Conservation (phyloP, 1,284 basidiomycete genomes). For the Fomes fomentarius region DNA sequence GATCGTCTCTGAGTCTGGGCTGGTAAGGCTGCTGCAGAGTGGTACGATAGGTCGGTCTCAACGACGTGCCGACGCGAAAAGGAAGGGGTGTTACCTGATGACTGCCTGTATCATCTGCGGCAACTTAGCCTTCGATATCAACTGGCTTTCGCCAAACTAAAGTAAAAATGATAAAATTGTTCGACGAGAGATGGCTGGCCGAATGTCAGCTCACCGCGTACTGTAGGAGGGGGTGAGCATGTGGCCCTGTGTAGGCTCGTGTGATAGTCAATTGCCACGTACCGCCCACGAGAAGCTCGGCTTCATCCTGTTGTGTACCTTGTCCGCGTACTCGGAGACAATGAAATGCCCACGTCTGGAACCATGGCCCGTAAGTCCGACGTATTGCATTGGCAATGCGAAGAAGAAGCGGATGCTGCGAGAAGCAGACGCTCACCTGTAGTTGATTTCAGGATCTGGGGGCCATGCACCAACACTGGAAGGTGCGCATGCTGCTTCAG, state of each 20-base stretch:
- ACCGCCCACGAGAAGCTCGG: constrained; percentile 76
- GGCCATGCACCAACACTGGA: constrained; percentile 77
- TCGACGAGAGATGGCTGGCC: constrained; percentile 5
- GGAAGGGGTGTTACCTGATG: constrained; percentile 54
- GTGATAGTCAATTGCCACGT: constrained; percentile 29
- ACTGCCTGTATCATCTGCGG: constrained; percentile 76
- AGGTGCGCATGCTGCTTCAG: constrained; percentile 6
- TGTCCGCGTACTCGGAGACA: constrained; percentile 78
- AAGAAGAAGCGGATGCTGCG: background rate
- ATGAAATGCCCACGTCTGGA: constrained; percentile 80
- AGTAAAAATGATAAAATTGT: constrained; percentile 26
- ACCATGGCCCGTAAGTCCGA: constrained; percentile 7
- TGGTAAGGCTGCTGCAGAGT: constrained; percentile 62
- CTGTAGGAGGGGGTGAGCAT: constrained; percentile 37
- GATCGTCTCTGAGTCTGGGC: constrained; percentile 76
- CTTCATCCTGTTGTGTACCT: constrained; percentile 59
- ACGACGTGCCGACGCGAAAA: background rate
- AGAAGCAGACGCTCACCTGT: constrained; percentile 53
- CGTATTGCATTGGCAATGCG: background rate
- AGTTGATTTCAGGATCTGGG: constrained; percentile 78
- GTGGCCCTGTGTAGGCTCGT: constrained; percentile 13
- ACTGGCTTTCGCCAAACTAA: constrained; percentile 80
- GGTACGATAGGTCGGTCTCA: constrained; percentile 1
- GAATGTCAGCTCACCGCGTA: constrained; percentile 58
- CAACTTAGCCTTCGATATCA: constrained; percentile 67